These are phyloP conservation scores for Phytophthora podocarpi DNA, from an alignment of 352 stramenopile genomes.

Conservation along the genomic window DNA sequence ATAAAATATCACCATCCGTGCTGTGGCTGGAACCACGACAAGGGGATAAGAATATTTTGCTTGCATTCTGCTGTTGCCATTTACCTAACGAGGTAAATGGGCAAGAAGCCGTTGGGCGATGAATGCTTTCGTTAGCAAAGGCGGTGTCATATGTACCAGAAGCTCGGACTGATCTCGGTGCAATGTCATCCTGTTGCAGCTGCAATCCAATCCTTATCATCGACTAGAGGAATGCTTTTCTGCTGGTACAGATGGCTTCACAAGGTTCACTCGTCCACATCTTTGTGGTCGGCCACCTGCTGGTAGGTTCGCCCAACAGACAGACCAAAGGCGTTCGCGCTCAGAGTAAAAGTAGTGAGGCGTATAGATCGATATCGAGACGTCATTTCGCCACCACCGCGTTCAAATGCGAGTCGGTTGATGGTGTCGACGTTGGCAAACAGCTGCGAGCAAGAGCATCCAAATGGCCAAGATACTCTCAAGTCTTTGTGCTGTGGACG, in stretches of 20 bases:
- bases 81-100: too few species aligned
- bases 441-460: not conserved
- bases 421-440: too few species aligned
- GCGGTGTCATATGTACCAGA: too few species aligned
- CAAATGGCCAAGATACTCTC: too few species aligned
- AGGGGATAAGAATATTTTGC: constrained; percentile 1
- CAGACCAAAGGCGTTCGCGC: not conserved
- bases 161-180: too few species aligned
- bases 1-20: not conserved
- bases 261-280: not conserved
- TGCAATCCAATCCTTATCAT: not conserved
- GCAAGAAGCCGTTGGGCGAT: too few species aligned
- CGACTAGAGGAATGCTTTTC: constrained; percentile 28
- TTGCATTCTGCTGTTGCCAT: not conserved
- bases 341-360: constrained; percentile 1
- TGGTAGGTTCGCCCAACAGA: not conserved
- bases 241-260: constrained; percentile 26
- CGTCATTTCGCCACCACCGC: too few species aligned
- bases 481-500: too few species aligned
- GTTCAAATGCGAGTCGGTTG: too few species aligned
- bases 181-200: too few species aligned
- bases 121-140: too few species aligned
- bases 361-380: too few species aligned
- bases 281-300: constrained; percentile 9
- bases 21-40: not conserved